A percentile compares a stretch with the other conserved stretches of the same genome.
These are phyloP conservation scores for Colletotrichum liriopes DNA, from an alignment of 2,329 filamentous ascomycete species.

Conservation along the genomic window DNA sequence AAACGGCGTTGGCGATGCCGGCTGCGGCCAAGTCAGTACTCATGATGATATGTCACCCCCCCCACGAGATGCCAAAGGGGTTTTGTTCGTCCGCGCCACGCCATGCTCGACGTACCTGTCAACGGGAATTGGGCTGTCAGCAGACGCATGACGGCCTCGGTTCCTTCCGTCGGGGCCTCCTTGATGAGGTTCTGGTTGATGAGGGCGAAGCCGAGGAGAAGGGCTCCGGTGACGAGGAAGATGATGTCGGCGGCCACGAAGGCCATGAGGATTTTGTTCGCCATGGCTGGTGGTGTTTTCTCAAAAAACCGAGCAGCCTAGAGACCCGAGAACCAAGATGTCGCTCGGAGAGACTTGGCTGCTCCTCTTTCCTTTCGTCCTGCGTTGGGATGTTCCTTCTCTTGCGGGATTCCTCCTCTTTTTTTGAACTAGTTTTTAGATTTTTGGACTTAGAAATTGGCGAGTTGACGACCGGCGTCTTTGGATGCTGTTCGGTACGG, in stretches of 20 bases:
- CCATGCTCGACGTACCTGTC: constrained; percentile 53
- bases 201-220: constrained; percentile 70
- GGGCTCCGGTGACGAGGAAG: constrained; percentile 68
- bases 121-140: constrained; percentile 70
- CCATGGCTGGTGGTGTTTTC: constrained; percentile 57
- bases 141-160: constrained; percentile 65
- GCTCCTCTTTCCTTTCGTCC: constrained; percentile 33
- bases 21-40: constrained; percentile 59
- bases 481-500: constrained; percentile 4
- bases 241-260: constrained; percentile 65
- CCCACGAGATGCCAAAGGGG: background rate
- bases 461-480: constrained; percentile 58
- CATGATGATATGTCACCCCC: background rate
- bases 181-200: constrained; percentile 64
- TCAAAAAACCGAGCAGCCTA: constrained; percentile 44
- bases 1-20: constrained; percentile 79
- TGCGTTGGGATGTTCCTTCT: constrained; percentile 21
- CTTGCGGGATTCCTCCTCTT: constrained; percentile 12
- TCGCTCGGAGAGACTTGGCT: constrained; percentile 44
- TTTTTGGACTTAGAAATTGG: constrained; percentile 19
- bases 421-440: constrained; percentile 21
- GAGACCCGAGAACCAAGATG: constrained; percentile 38
- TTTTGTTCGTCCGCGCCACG: background rate
- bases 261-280: constrained; percentile 68
- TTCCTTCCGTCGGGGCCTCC: constrained; percentile 61